Base-by-base conservation (phyloP, 306 rosid species). In the Malus orientalis region DNA sequence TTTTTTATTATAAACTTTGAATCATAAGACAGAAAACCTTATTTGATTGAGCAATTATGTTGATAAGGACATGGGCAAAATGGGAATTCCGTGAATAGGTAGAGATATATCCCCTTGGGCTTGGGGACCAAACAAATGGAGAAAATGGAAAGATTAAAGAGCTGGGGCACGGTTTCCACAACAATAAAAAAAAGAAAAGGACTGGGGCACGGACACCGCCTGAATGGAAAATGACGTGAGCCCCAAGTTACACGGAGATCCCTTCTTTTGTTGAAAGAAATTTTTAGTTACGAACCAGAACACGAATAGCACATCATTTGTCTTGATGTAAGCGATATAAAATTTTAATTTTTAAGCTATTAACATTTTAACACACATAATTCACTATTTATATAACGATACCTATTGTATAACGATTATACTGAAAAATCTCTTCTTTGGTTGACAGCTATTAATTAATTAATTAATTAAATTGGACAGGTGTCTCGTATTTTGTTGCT, bases 171-270 rank as follows among this genome's bases (percentile, higher is more conserved):
- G 2, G 29, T 27, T 27, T 27, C 29, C 29, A 27, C 29, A 27
- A 27, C 29, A 27, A 27, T 1, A 27, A 27, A 27, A 27, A 27
- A 27, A 11, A 45, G 25, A 1, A 36, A 10, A 3, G n/a, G 4
- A 18, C 4, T 16, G 4, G 8, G 3, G 1, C 16, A 27, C 29
- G 58, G 57, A 1, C 64, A 11, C 36, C 11, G 69, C 36, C 19
- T 40, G 19, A 71, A 15, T 81, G 74, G 76, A 75, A 27, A 36
- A 65, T 59, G 83, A 72, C 79, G 77, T 68, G 53, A 67, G 42
- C 79, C 80, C 70, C 44, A 79, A 51, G 38, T 73, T 27, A 59
- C 81, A 57, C 25, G 65, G 77, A 27, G 8, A 53, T 4, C 15
- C 22, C 25, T n/a, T 5, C 30, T 15, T 15, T 32, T 32, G 20